Evolutionary conservation across 2,329 filamentous ascomycete species (phyloP).

Genomic region (Drechslerella coelobrocha): DNA sequence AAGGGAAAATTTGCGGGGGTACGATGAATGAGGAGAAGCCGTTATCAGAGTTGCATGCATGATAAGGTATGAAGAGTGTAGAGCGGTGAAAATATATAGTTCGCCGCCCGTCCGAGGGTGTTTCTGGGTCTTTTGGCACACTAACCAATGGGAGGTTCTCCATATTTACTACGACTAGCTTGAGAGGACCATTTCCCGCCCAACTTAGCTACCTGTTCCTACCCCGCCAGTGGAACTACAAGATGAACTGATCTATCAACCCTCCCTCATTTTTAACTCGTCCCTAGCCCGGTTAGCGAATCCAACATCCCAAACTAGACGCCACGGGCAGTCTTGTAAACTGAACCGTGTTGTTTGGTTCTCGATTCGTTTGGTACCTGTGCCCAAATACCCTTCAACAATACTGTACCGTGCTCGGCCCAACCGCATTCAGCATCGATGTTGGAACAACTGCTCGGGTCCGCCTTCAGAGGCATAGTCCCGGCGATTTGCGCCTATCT

Average conservation of each 20-base stretch:
- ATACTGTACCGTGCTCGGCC: not conserved
- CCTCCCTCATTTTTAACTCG: not conserved
- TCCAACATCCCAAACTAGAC: conserved; percentile 9
- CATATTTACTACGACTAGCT: not conserved
- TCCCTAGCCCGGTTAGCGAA: conserved; percentile 15
- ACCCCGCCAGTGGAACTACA: conserved; percentile 17
- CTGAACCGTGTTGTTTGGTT: conserved; percentile 3
- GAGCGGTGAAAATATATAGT: conserved; percentile 8
- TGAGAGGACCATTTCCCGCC: conserved; percentile 6
- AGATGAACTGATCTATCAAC: conserved; percentile 10
- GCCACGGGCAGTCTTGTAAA: not conserved
- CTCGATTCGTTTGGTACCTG: conserved; percentile 7
- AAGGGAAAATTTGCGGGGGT: conserved; percentile 13
- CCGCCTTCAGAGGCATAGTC: conserved; percentile 17
- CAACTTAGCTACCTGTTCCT: conserved; percentile 10
- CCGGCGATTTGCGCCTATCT: conserved; percentile 27
- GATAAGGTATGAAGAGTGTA: conserved; percentile 8
- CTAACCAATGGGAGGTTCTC: conserved; percentile 6
- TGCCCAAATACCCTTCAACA: conserved; percentile 2
- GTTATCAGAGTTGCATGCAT: conserved; percentile 6
- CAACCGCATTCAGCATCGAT: conserved; percentile 6
- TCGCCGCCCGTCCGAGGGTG: not conserved
- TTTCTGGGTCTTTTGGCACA: conserved; percentile 4
- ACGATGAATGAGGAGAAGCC: not conserved
- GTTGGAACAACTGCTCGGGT: conserved; percentile 22